Percentiles rank a stretch among this genome's conserved stretches.
These are phyloP conservation scores for Malassezia slooffiae DNA, from an alignment of 1,284 basidiomycete species.

Conservation along the genomic window DNA sequence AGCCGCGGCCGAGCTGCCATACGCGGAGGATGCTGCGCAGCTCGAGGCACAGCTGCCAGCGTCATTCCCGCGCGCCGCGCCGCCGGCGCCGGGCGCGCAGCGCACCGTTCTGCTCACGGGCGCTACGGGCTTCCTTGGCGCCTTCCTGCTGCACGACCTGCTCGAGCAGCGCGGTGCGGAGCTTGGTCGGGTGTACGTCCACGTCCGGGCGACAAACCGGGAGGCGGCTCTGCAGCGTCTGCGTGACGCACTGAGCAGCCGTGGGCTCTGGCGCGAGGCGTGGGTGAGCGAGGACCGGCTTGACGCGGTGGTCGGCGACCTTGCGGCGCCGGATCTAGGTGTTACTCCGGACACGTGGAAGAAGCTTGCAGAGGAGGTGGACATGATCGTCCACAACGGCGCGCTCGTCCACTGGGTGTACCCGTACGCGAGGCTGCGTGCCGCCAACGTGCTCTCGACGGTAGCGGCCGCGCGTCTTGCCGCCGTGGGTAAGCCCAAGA, in stretches of 20 bases:
- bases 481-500: conserved; percentile 58
- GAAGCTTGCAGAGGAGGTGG: conserved; percentile 61
- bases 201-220: conserved; percentile 64
- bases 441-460: conserved; percentile 83
- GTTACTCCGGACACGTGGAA: conserved; percentile 60
- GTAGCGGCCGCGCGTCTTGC: conserved; percentile 72
- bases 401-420: conserved; percentile 99
- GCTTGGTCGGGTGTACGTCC: conserved; percentile 78
- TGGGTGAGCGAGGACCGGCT: conserved; percentile 65
- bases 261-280: conserved; percentile 83
- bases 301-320: conserved; percentile 78
- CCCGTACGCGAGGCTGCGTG: conserved; percentile 83
- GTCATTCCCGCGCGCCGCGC: conserved; percentile 12
- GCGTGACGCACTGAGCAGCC: conserved; percentile 64
- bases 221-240: conserved; percentile 63
- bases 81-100: conserved; percentile 5
- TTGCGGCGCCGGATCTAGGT: conserved; percentile 66
- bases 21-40: conserved; percentile 66
- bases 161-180: conserved; percentile 54
- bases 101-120: conserved; percentile 87
- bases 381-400: conserved; percentile 86
- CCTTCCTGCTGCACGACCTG: conserved; percentile 77
- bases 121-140: conserved; percentile 91
- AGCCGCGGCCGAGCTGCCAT: conserved; percentile 48
- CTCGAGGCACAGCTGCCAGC: conserved; percentile 51